A percentile compares a stretch with the other conserved stretches of the same genome.
phyloP scores from a whole-genome alignment of 345 rosid species.

The Eucalyptus caleyi region DNA sequence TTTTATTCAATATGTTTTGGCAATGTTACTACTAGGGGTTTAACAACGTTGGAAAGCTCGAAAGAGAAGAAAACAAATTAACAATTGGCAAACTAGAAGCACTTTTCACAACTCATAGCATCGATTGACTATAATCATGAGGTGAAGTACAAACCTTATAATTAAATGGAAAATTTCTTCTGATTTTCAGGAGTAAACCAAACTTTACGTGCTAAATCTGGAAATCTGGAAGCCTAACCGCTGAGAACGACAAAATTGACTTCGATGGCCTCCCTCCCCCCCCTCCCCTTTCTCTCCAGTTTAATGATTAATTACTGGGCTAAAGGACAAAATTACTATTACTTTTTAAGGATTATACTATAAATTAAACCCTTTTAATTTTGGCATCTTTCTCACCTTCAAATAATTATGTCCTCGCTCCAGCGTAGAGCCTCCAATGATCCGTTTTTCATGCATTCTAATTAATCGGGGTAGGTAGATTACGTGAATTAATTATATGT shows the following conservation, averaged over 20 bases:
- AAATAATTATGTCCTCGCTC: not conserved
- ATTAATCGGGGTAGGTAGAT: not conserved
- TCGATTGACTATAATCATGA: not conserved
- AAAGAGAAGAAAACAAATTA: not conserved
- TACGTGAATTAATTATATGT: not conserved
- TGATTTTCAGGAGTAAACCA: not conserved
- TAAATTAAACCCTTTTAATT: not conserved
- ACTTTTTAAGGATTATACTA: not conserved
- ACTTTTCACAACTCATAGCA: not conserved
- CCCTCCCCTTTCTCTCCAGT: not conserved
- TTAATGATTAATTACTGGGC: not conserved
- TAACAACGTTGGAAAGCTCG: not conserved
- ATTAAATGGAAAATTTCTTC: not conserved
- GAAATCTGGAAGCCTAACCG: not conserved
- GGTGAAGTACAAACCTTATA: not conserved
- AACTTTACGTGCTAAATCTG: not conserved
- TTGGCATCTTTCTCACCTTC: not conserved
- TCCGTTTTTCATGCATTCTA: not conserved
- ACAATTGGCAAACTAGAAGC: not conserved
- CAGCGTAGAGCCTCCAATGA: not conserved
- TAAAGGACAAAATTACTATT: not conserved
- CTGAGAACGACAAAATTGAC: not conserved
- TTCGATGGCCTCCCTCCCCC: not conserved
- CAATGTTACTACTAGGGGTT: not conserved
- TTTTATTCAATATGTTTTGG: not conserved